These are phyloP conservation scores for Lentinula detonsa DNA, from an alignment of 768 basidiomycete species.

Conservation along the genomic window DNA sequence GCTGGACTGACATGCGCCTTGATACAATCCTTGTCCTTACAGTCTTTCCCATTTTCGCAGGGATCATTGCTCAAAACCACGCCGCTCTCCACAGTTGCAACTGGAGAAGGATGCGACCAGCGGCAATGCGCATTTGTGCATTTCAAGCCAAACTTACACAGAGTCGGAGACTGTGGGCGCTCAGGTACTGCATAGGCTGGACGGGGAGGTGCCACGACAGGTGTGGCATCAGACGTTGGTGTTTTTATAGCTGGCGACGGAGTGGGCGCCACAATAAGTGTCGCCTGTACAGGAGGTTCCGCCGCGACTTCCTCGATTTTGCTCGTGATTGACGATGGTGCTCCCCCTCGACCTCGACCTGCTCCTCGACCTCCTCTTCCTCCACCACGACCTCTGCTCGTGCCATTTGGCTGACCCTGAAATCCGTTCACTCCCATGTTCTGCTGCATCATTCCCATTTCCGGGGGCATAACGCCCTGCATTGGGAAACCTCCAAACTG, in stretches of 20 bases:
- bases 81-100: constrained; percentile 91
- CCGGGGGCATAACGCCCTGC: constrained; percentile 46
- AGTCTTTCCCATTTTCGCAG: constrained; percentile 84
- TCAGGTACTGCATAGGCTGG: constrained; percentile 58
- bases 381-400: constrained; percentile 36
- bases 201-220: constrained; percentile 26
- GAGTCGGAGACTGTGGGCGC: constrained; percentile 78
- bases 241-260: constrained; percentile 12
- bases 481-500: constrained; percentile 56
- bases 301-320: constrained; percentile 8
- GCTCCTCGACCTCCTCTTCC: constrained; percentile 41
- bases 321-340: constrained; percentile 19
- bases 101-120: constrained; percentile 95
- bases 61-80: constrained; percentile 92
- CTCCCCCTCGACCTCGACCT: constrained; percentile 44
- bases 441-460: constrained; percentile 44
- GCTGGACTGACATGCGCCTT: constrained; percentile 91
- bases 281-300: constrained; percentile 9
- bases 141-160: constrained; percentile 91
- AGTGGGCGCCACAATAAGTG: constrained; percentile 16
- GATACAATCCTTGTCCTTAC: constrained; percentile 91
- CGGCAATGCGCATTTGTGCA: constrained; percentile 88
- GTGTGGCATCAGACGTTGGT: constrained; percentile 7
- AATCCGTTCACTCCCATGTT: constrained; percentile 31
- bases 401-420: constrained; percentile 21